phyloP scores from a whole-genome alignment of 1,284 basidiomycete species.

The Ustilago bromivora region DNA sequence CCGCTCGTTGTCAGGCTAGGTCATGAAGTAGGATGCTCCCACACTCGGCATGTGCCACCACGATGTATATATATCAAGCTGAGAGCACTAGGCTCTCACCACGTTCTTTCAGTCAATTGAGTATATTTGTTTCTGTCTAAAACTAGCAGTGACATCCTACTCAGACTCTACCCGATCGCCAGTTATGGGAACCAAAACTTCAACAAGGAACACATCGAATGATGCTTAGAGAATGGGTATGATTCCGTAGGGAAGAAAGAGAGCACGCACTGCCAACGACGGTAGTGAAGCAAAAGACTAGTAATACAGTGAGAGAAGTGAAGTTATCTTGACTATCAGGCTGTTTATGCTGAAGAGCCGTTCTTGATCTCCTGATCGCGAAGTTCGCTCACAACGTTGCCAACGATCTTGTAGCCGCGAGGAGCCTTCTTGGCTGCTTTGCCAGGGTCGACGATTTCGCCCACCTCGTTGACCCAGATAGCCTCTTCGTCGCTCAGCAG shows the following conservation, averaged over 20 bases:
- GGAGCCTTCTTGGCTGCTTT: constrained; percentile 64
- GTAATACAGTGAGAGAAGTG: constrained; percentile 22
- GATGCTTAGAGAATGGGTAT: constrained; percentile 4
- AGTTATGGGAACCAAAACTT: too few species aligned
- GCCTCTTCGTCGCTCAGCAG: constrained; percentile 51
- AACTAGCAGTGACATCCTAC: too few species aligned
- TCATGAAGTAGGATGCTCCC: too few species aligned
- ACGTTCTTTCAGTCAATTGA: too few species aligned
- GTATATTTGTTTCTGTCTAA: too few species aligned
- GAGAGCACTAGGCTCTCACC: too few species aligned
- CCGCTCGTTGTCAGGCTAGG: too few species aligned
- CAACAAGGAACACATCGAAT: neutral
- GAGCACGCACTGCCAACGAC: neutral
- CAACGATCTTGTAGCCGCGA: constrained; percentile 65
- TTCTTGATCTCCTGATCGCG: constrained; percentile 58
- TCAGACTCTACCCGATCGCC: too few species aligned
- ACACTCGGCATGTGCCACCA: too few species aligned
- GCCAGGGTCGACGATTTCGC: constrained; percentile 67
- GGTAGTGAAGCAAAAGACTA: constrained; percentile 9
- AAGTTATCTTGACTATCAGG: neutral
- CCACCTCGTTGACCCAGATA: constrained; percentile 64
- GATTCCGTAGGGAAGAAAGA: constrained; percentile 7
- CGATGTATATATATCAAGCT: too few species aligned
- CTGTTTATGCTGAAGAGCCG: constrained; percentile 20
- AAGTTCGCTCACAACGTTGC: constrained; percentile 63